phyloP scores from a whole-genome alignment of 192 early-diverging fungal genomes.

The Piromyces finnis region DNA sequence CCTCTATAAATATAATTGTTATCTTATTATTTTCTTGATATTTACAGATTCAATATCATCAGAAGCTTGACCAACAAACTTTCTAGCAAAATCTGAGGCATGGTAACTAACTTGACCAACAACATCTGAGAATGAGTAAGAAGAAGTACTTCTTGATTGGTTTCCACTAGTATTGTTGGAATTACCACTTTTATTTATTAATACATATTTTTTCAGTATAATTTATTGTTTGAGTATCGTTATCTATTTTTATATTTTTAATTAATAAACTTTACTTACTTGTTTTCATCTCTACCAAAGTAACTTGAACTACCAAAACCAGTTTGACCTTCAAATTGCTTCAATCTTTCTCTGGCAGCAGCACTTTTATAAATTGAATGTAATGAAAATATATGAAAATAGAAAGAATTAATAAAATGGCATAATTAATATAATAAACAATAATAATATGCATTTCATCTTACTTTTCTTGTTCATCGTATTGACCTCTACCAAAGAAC shows the following conservation, averaged over 20 bases:
- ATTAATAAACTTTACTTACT: too few relatives aligned
- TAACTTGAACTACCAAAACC: conserved; percentile 38
- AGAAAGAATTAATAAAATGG: too few relatives aligned
- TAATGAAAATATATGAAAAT: too few relatives aligned
- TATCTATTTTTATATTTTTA: too few relatives aligned
- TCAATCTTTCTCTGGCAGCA: conserved; percentile 21
- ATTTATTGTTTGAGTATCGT: too few relatives aligned
- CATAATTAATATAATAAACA: too few relatives aligned
- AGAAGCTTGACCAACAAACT: conserved; percentile 30
- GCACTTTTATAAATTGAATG: conserved; percentile 8
- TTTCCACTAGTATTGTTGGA: background rate
- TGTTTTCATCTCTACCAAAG: conserved; percentile 19
- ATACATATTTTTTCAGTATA: too few relatives aligned
- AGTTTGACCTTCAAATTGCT: conserved; percentile 24
- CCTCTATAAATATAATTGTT: too few relatives aligned
- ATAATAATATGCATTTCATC: too few relatives aligned
- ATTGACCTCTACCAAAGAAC: conserved; percentile 65
- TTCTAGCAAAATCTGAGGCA: conserved; percentile 25
- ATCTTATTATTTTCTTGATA: too few relatives aligned
- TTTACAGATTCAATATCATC: conserved; percentile 12
- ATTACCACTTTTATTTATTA: conserved; percentile 3
- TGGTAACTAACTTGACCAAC: conserved; percentile 1
- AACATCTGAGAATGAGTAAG: conserved; percentile 1
- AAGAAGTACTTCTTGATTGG: background rate
- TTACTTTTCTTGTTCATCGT: conserved; percentile 33